Percentiles rank a stretch among this genome's conserved stretches.
Evolutionary conservation across 768 basidiomycete species (phyloP).

Genomic region (Boletellus ananas): DNA sequence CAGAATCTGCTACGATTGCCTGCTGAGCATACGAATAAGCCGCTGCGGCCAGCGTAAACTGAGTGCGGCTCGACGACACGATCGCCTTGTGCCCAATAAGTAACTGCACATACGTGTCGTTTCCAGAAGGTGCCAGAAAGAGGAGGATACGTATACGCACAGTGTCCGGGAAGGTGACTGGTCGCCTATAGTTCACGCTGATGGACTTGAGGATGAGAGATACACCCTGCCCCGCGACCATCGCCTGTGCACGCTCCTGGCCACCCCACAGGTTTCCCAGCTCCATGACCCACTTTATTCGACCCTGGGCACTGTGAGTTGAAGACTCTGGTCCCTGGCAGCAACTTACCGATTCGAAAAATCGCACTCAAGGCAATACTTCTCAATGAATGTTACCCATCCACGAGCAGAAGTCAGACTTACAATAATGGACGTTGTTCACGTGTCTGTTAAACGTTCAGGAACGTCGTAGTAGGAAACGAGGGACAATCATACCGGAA

Average conservation of each 20-base stretch:
- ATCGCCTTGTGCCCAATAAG: conserved; percentile 60
- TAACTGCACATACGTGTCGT: conserved; percentile 36
- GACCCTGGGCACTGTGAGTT: conserved; percentile 40
- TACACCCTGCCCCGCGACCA: conserved; percentile 62
- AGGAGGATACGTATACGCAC: conserved; percentile 36
- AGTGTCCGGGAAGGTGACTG: conserved; percentile 75
- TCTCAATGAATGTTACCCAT: background rate
- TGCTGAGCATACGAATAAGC: conserved; percentile 66
- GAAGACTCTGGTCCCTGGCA: background rate
- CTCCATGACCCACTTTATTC: conserved; percentile 63
- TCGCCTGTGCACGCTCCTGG: conserved; percentile 46
- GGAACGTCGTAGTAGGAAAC: background rate
- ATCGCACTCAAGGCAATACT: conserved; percentile 46
- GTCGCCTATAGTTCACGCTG: conserved; percentile 60
- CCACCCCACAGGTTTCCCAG: conserved; percentile 62
- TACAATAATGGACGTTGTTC: conserved; percentile 73
- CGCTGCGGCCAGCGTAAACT: conserved; percentile 49
- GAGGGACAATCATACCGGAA: conserved; percentile 49
- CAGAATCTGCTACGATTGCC: conserved; percentile 60
- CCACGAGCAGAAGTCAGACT: conserved; percentile 7
- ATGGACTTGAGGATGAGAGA: conserved; percentile 73
- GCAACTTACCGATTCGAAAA: conserved; percentile 60
- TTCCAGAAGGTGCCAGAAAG: conserved; percentile 1
- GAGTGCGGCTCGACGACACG: conserved; percentile 34
- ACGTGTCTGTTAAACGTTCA: conserved; percentile 52